Base-by-base conservation (phyloP, 2,329 filamentous ascomycete genomes). In the Diaporthe eres region DNA sequence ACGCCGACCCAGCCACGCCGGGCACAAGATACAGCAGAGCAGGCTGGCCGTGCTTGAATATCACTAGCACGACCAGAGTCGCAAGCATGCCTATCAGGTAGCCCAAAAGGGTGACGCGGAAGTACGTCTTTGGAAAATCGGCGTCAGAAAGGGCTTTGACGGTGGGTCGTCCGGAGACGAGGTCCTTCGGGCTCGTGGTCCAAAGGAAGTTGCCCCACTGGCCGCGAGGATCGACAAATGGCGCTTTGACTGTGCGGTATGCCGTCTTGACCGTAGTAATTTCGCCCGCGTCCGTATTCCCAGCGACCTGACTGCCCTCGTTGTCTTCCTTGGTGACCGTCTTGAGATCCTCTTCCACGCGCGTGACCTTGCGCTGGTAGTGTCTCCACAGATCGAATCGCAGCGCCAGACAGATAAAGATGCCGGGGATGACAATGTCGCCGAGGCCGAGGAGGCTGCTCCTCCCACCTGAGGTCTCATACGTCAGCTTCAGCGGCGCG, bases 1-100 rank as follows among this genome's bases (percentile, higher is more conserved):
- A 97, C 1, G 97, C 82, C 1, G 93, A 90, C 1, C 90, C 87
- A 7, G 98, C 85, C 0, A 98, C 95, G 0, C 94, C 93, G 0
- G 96, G 96, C 0, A 98, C 97, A 9, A 99, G 91, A 82, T 98
- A 98, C 19, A 99, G 86, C 44, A 99, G 88, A 10, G 97, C 96
- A 0, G 96, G 96, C 82, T 99, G 96, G 3, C 94, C 95, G 77
- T 95, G 95, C 63, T 93, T 89, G 81, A 92, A 97, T 13, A 95
- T 85, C 68, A 95, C 88, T 85, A 98, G 93, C 80, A 95, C 94
- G 0, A 89, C 86, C 25, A 98, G 84, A 0, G 96, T 98, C 2
- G 88, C 87, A 2, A 95, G 77, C 92, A 98, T 94, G 0, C 95
- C 96, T 4, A 92, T 65, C 0, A 94, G 80, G 83, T 98, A 99